Percentiles rank a stretch among this genome's conserved stretches.
phyloP scores from a whole-genome alignment of 345 rosid species.

The Rubroshorea leprosula region DNA sequence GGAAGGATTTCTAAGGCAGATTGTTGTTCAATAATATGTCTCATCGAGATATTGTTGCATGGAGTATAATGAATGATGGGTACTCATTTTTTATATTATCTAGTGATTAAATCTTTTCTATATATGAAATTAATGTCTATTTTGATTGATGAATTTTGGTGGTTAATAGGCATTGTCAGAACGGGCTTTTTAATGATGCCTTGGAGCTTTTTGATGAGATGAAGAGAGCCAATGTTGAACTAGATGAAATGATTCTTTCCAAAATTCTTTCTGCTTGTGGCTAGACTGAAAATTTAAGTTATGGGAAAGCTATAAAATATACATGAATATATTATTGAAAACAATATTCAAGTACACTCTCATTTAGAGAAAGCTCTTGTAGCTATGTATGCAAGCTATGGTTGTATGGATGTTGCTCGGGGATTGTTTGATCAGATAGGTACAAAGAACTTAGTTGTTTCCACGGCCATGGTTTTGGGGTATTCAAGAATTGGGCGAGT shows the following conservation, averaged over 20 bases:
- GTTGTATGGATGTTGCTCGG: constrained; percentile 42
- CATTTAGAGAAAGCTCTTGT: constrained; percentile 45
- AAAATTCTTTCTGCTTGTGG: constrained; percentile 48
- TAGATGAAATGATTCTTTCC: constrained; percentile 51
- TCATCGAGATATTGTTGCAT: constrained; percentile 44
- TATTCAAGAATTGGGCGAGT: constrained; percentile 41
- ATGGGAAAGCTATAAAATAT: constrained; percentile 39
- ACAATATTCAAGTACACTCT: constrained; percentile 29
- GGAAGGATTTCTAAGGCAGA: constrained; percentile 34
- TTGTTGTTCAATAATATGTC: constrained; percentile 51
- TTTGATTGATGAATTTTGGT: constrained; percentile 8
- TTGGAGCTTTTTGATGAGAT: constrained; percentile 65
- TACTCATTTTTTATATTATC: constrained; percentile 14
- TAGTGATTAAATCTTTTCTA: no score
- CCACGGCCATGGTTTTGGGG: constrained; percentile 50
- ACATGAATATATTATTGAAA: constrained; percentile 38
- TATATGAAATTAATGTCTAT: neutral
- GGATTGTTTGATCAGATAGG: constrained; percentile 25
- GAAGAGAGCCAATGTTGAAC: constrained; percentile 37
- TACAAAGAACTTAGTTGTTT: constrained; percentile 33
- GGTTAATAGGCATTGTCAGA: constrained; percentile 39
- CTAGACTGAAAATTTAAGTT: constrained; percentile 32
- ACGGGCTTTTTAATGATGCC: constrained; percentile 40
- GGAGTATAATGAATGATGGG: constrained; percentile 63
- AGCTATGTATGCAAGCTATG: constrained; percentile 41